Evolutionary conservation across 345 rosid species (phyloP), one percentile per base, ranked within the genome.

Genomic region (Balakata baccata): DNA sequence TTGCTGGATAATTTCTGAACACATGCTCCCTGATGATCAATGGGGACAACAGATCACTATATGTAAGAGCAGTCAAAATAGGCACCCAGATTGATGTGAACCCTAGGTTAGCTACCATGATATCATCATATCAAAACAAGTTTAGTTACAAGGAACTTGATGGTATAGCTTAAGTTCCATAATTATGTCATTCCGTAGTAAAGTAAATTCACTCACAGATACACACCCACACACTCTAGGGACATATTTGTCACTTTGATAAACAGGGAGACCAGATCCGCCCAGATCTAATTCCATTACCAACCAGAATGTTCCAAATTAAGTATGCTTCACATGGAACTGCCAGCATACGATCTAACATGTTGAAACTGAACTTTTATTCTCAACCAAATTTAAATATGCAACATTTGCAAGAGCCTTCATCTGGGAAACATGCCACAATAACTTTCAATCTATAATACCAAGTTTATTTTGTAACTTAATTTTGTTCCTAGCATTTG

Each of bases 11-110:
- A 87, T 86, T 91, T 93, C 82, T 82, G 90, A 62, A 91, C 87
- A 81, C 99, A 95, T 81, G 99, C 90, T 78, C 98, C 98, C 99
- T 95, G 85, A 74, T 59, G 37, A 81, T 73, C 20, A 13, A 72
- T 59, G 45, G 23, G 51, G 50, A 20, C 56, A 46, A 71, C 11
- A 11, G 38, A 56, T 58, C 29, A 58, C 25, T 6, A 64, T 57
- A 54, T 22, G 64, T 13, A 70, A 57, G 54, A 39, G 39, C 14
- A 58, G 22, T 60, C 45, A 66, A 66, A 46, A 64, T 59, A 56
- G 29, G 75, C 61, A 75, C 6, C 39, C 11, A 45, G 66, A 43
- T 11, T 22, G 25, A 6, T 20, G 13, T 3, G 54, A 23, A 3
- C 37, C 17, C 16, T 22, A 12, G 20, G 11, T 38, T 69, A 22